A percentile compares a stretch with the other conserved stretches of the same genome.
These are phyloP conservation scores for Lactifluus hygrophoroides DNA, from an alignment of 768 basidiomycete species.

Conservation along the genomic window DNA sequence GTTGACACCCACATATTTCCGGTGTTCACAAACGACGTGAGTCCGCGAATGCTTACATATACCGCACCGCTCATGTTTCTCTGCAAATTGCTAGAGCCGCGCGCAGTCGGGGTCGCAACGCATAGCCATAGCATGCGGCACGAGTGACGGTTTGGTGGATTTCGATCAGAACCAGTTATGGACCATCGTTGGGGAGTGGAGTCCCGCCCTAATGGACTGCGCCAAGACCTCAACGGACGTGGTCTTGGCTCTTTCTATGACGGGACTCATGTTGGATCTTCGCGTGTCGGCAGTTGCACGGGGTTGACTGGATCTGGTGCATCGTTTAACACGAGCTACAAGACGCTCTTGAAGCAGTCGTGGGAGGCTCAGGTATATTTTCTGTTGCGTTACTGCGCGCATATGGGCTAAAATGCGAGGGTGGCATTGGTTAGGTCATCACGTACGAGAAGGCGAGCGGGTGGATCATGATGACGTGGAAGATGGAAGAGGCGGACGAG, in stretches of 20 bases:
- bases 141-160: conserved; percentile 35
- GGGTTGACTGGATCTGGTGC: conserved; percentile 67
- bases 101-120: conserved; percentile 44
- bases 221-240: conserved; percentile 76
- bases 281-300: conserved; percentile 61
- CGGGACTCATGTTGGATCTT: conserved; percentile 51
- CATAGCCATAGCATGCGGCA: conserved; percentile 49
- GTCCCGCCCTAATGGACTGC: conserved; percentile 67
- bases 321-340: conserved; percentile 67
- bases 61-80: background rate
- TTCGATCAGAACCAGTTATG: conserved; percentile 48
- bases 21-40: conserved; percentile 52
- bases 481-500: conserved; percentile 73
- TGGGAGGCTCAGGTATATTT: conserved; percentile 70
- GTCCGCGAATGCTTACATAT: background rate
- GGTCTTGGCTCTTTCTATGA: conserved; percentile 56
- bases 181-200: conserved; percentile 86
- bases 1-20: conserved; percentile 79
- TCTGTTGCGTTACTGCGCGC: background rate
- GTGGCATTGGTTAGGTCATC: conserved; percentile 28
- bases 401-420: background rate
- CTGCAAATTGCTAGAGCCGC: conserved; percentile 32
- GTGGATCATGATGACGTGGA: conserved; percentile 84
- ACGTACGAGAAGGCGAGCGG: conserved; percentile 60
- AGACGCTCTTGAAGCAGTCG: conserved; percentile 69